These are phyloP conservation scores for Candida ulmi DNA, from an alignment of 805 yeast species.

Conservation along the genomic window DNA sequence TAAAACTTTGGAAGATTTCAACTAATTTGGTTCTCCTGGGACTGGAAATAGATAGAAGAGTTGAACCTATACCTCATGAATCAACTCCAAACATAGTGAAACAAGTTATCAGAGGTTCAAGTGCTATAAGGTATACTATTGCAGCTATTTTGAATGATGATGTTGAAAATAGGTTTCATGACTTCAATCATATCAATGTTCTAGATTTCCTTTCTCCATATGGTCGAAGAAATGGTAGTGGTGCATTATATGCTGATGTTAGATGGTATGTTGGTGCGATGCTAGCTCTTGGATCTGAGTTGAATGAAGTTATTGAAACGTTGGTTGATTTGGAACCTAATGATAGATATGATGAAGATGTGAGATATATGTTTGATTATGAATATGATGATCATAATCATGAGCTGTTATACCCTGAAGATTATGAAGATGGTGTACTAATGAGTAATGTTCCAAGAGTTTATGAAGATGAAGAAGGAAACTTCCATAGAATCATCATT, in stretches of 20 bases:
- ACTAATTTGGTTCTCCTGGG: slow-evolving; percentile 56
- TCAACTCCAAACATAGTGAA: slow-evolving; percentile 40
- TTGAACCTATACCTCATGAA: slow-evolving; percentile 30
- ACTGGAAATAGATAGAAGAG: slow-evolving; percentile 50
- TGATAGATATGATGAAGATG: slow-evolving; percentile 67
- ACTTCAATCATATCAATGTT: slow-evolving; percentile 53
- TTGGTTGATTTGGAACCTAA: slow-evolving; percentile 50
- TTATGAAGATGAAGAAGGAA: slow-evolving; percentile 24
- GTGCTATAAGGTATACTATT: slow-evolving; percentile 55
- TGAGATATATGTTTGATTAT: slow-evolving; percentile 52
- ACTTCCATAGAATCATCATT: slow-evolving; percentile 20
- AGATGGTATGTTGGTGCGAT: slow-evolving; percentile 53
- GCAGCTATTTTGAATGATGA: slow-evolving; percentile 56
- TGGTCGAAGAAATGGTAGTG: slow-evolving; percentile 55
- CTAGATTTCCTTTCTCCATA: slow-evolving; percentile 60
- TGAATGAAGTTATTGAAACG: slow-evolving; percentile 47
- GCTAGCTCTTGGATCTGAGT: slow-evolving; percentile 40
- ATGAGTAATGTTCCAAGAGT: slow-evolving; percentile 14
- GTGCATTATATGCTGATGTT: slow-evolving; percentile 54
- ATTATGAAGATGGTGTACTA: slow-evolving; percentile 9
- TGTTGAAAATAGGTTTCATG: slow-evolving; percentile 39
- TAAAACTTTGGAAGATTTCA: slow-evolving; percentile 62
- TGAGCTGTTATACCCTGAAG: slow-evolving; percentile 23
- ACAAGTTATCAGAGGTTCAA: slow-evolving; percentile 52
- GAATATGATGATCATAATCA: slow-evolving; percentile 42